phyloP scores from a whole-genome alignment of 345 rosid species.

The Gossypium rotundifolium region DNA sequence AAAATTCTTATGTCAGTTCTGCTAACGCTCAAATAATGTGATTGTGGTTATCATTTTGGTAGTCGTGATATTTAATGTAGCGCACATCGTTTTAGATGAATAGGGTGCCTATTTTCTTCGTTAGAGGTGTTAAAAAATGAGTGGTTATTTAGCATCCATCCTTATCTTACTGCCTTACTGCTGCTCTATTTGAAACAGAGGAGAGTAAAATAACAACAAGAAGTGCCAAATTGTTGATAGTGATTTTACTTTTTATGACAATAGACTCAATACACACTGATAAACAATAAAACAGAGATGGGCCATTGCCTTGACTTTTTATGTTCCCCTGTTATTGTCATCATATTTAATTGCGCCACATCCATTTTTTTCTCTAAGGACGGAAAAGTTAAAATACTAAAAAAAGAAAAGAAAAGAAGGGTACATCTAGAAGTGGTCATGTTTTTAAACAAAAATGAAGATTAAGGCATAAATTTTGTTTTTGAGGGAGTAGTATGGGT shows the following conservation, averaged over 20 bases:
- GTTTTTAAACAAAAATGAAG: too few species aligned
- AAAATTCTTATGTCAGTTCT: background rate
- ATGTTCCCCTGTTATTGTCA: background rate
- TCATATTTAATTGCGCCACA: background rate
- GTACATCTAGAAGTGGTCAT: too few species aligned
- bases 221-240: background rate
- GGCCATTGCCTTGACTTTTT: conserved; percentile 7
- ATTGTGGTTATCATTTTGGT: background rate
- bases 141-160: background rate
- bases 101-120: background rate
- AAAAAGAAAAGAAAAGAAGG: too few species aligned
- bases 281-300: background rate
- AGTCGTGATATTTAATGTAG: background rate
- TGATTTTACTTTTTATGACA: background rate
- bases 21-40: background rate
- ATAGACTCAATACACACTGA: background rate
- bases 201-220: background rate
- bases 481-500: too few species aligned
- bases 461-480: too few species aligned
- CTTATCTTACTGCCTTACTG: background rate
- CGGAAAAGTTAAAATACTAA: background rate
- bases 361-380: background rate
- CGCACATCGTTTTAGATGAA: background rate
- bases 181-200: background rate
- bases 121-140: background rate